phyloP scores from a whole-genome alignment of 192 early-diverging fungal species.

The Coemansia biformis region DNA sequence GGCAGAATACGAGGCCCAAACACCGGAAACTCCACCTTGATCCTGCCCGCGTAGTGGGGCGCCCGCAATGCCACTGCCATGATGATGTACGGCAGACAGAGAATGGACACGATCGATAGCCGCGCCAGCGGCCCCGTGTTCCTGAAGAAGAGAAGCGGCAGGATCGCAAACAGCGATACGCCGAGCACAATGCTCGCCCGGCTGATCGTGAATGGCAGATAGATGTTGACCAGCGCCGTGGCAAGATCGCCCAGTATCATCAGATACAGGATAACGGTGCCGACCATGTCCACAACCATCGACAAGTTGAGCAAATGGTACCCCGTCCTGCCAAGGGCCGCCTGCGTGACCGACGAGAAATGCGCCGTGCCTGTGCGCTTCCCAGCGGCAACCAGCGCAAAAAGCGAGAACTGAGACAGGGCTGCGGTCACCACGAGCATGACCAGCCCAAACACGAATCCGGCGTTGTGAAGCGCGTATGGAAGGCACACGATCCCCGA shows the following conservation, averaged over 20 bases:
- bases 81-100: slow-evolving; percentile 58
- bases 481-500: slow-evolving; percentile 61
- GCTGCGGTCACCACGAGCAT: slow-evolving; percentile 51
- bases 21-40: slow-evolving; percentile 27
- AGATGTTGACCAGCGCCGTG: slow-evolving; percentile 13
- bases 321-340: slow-evolving; percentile 52
- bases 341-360: slow-evolving; percentile 51
- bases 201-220: slow-evolving; percentile 12
- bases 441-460: slow-evolving; percentile 52
- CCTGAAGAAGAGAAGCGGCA: slow-evolving; percentile 55
- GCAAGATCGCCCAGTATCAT: slow-evolving; percentile 31
- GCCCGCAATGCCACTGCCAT: slow-evolving; percentile 53
- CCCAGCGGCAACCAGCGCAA: slow-evolving; percentile 53
- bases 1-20: slow-evolving; percentile 58
- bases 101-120: slow-evolving; percentile 53
- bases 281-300: slow-evolving; percentile 56
- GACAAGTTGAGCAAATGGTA: slow-evolving; percentile 54
- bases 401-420: slow-evolving; percentile 54
- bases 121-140: slow-evolving; percentile 58
- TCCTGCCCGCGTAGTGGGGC: slow-evolving; percentile 43
- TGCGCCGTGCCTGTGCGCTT: slow-evolving; percentile 52
- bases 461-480: slow-evolving; percentile 57
- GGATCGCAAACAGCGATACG: slow-evolving; percentile 26
- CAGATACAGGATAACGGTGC: slow-evolving; percentile 38
- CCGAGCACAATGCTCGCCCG: slow-evolving; percentile 8